Percentiles rank a stretch among this genome's conserved stretches.
Evolutionary conservation across 495 filamentous ascomycete genomes (phyloP).

Genomic region (Hamigera avellanea): DNA sequence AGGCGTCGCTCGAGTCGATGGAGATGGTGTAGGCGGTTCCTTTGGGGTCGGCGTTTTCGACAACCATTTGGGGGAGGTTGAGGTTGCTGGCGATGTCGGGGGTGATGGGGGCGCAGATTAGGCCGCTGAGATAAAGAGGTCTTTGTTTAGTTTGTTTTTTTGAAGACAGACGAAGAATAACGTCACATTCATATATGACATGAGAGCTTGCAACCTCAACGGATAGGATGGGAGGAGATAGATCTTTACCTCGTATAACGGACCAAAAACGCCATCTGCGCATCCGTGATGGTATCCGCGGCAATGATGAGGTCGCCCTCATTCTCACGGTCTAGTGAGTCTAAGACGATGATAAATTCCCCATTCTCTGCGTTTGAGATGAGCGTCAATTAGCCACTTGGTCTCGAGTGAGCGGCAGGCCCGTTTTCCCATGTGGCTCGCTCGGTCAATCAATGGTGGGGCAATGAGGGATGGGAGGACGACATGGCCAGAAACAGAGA

Average conservation of each 20-base stretch:
- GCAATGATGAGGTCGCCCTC: constrained; percentile 97
- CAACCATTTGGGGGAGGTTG: constrained; percentile 81
- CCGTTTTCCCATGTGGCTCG: background rate
- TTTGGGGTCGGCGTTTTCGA: constrained; percentile 70
- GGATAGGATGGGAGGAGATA: constrained; percentile 1
- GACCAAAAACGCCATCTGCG: constrained; percentile 92
- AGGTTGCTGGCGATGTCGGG: constrained; percentile 53
- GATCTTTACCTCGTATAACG: constrained; percentile 54
- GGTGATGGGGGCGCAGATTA: constrained; percentile 78
- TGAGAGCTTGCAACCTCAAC: background rate
- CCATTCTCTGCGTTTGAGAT: constrained; percentile 50
- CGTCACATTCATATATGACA: background rate
- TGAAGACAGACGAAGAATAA: no score
- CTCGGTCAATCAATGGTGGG: background rate
- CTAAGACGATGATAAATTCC: constrained; percentile 92
- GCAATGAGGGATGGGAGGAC: background rate
- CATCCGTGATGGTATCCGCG: constrained; percentile 69
- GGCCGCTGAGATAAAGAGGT: constrained; percentile 46
- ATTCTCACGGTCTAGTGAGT: constrained; percentile 83
- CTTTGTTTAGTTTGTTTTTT: no score
- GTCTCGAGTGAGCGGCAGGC: background rate
- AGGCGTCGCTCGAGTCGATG: constrained; percentile 61
- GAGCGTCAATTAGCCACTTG: constrained; percentile 10
- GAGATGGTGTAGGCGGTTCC: constrained; percentile 85
- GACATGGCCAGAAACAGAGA: no score